Percentiles rank a stretch among this genome's conserved stretches.
These are phyloP conservation scores for Aspergillus sp. DNA, from an alignment of 2,329 filamentous ascomycete species.

Conservation along the genomic window DNA sequence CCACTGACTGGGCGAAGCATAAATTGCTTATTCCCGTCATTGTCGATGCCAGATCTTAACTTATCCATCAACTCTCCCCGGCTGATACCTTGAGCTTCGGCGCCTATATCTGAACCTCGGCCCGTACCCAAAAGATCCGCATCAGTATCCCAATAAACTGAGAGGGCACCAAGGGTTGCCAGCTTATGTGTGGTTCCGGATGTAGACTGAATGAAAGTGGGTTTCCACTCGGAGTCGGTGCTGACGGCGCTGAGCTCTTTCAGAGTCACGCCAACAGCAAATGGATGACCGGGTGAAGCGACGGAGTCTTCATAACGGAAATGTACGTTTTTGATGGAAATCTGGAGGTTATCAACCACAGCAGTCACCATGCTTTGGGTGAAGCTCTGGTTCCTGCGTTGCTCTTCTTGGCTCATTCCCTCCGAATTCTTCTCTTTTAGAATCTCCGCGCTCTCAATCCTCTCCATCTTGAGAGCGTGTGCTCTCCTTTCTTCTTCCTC, in stretches of 20 bases:
- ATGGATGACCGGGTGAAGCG: constrained; percentile 89
- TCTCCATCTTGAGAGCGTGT: constrained; percentile 97
- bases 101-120: constrained; percentile 61
- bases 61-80: constrained; percentile 73
- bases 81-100: constrained; percentile 53
- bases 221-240: constrained; percentile 90
- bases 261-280: constrained; percentile 85
- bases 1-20: constrained; percentile 95
- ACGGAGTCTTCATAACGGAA: constrained; percentile 97
- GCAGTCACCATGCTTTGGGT: constrained; percentile 92
- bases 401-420: constrained; percentile 88
- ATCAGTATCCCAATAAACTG: constrained; percentile 98
- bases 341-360: constrained; percentile 96
- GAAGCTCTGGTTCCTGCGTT: constrained; percentile 97
- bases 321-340: constrained; percentile 97
- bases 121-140: constrained; percentile 76
- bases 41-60: constrained; percentile 76
- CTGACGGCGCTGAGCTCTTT: constrained; percentile 97
- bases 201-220: constrained; percentile 90
- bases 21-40: constrained; percentile 76
- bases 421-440: constrained; percentile 89
- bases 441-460: constrained; percentile 91
- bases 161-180: constrained; percentile 80
- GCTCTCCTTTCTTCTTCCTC: constrained; percentile 84
- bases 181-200: constrained; percentile 84